Percentiles rank a stretch among this genome's conserved stretches.
Evolutionary conservation across 768 basidiomycete species (phyloP).

Genomic region (Rubroboletus satanas): DNA sequence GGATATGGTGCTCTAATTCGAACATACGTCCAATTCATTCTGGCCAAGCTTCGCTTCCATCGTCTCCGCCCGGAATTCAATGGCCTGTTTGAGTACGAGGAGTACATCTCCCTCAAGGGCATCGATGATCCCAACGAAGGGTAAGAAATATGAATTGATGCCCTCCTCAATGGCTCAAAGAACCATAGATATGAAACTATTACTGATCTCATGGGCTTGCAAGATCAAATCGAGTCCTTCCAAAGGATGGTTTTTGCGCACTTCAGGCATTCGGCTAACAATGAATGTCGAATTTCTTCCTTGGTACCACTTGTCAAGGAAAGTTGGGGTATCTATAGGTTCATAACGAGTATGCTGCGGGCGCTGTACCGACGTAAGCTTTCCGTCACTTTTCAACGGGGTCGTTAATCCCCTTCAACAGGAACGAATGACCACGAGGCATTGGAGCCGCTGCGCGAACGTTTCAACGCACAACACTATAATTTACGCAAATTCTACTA

Average conservation of each 20-base stretch:
- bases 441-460: slow-evolving; percentile 80
- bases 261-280: slow-evolving; percentile 87
- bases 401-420: slow-evolving; percentile 30
- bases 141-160: slow-evolving; percentile 43
- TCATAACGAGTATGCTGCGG: slow-evolving; percentile 97
- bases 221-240: slow-evolving; percentile 98
- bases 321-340: slow-evolving; percentile 98
- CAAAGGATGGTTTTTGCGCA: slow-evolving; percentile 97
- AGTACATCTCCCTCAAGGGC: slow-evolving; percentile 94
- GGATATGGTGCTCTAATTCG: slow-evolving; percentile 92
- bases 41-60: slow-evolving; percentile 95
- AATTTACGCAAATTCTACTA: slow-evolving; percentile 97
- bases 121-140: slow-evolving; percentile 99
- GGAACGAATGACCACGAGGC: slow-evolving; percentile 89
- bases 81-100: slow-evolving; percentile 97
- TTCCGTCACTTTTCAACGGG: not conserved
- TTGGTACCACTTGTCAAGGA: slow-evolving; percentile 97
- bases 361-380: slow-evolving; percentile 90
- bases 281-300: slow-evolving; percentile 95
- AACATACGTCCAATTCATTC: slow-evolving; percentile 93
- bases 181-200: slow-evolving; percentile 88
- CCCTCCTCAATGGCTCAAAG: slow-evolving; percentile 9
- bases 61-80: slow-evolving; percentile 96
- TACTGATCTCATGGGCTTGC: slow-evolving; percentile 92
- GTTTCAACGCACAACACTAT: slow-evolving; percentile 90